Conservation (phyloP, 805 yeast species). For the Suhomyces xylopsoci region DNA sequence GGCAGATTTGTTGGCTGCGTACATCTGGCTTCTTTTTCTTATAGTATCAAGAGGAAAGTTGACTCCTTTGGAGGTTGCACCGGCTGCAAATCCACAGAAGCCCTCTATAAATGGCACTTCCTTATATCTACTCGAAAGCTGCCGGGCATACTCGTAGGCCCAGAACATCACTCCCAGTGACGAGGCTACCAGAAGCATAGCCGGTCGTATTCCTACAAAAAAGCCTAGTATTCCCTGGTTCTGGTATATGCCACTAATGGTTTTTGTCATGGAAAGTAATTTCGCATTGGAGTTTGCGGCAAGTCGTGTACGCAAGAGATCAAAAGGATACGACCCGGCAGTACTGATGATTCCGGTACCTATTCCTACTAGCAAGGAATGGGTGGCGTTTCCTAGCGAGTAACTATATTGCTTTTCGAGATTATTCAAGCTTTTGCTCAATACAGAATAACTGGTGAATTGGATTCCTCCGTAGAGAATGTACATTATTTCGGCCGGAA, state of each 20-base stretch:
- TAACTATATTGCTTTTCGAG: conserved; percentile 19
- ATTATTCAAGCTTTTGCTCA: conserved; percentile 44
- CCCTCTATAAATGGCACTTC: conserved; percentile 47
- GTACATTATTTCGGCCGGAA: conserved; percentile 88
- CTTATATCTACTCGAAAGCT: conserved; percentile 23
- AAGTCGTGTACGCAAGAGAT: conserved; percentile 79
- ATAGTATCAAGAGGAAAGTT: conserved; percentile 87
- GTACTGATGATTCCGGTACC: conserved; percentile 78
- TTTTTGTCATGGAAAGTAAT: conserved; percentile 36
- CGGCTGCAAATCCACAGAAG: conserved; percentile 71
- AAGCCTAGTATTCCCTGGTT: conserved; percentile 44
- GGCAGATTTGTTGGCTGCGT: conserved; percentile 5
- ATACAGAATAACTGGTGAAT: conserved; percentile 64
- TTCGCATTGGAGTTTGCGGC: conserved; percentile 55
- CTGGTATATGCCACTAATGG: conserved; percentile 23
- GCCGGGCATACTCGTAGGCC: conserved; percentile 54
- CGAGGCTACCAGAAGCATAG: conserved; percentile 62
- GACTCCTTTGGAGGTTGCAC: conserved; percentile 64
- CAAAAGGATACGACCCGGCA: conserved; percentile 78
- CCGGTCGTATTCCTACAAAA: conserved; percentile 48
- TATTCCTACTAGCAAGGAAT: conserved; percentile 63
- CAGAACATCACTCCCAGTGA: conserved; percentile 75
- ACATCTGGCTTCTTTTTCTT: conserved; percentile 73
- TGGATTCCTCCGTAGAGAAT: conserved; percentile 82
- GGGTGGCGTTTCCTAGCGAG: conserved; percentile 33